Conservation (phyloP, 1,284 basidiomycete genomes). For the Apiotrichum mycotoxinovorans region DNA sequence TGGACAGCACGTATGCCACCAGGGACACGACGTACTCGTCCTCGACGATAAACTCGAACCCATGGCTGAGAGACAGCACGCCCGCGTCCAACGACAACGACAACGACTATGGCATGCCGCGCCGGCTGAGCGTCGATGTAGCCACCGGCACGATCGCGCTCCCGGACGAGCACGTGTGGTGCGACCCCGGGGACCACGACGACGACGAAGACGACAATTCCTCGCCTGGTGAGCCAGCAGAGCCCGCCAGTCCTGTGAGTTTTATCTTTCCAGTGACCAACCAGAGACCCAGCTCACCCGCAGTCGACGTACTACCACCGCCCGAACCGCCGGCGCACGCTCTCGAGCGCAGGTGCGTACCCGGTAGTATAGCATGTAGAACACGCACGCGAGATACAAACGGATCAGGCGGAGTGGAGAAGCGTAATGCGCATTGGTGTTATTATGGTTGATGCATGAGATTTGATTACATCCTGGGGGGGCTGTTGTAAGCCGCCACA, state of each 20-base stretch:
- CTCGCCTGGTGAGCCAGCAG: conserved; percentile 5
- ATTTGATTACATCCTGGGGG: too few relatives aligned
- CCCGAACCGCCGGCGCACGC: conserved; percentile 22
- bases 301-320: conserved; percentile 54
- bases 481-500: too few relatives aligned
- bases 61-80: conserved; percentile 37
- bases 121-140: conserved; percentile 32
- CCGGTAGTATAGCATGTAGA: too few relatives aligned
- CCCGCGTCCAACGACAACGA: neutral
- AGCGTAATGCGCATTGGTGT: too few relatives aligned
- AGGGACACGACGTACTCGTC: conserved; percentile 1
- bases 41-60: conserved; percentile 26
- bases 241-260: conserved; percentile 16
- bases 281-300: neutral
- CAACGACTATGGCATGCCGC: neutral
- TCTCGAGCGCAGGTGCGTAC: conserved; percentile 4
- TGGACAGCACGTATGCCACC: neutral
- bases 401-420: too few relatives aligned
- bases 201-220: conserved; percentile 53
- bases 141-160: conserved; percentile 69
- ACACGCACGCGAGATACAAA: neutral
- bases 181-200: conserved; percentile 38
- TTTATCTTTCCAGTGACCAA: too few relatives aligned
- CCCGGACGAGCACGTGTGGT: conserved; percentile 65
- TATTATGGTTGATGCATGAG: too few relatives aligned